Base-by-base conservation (phyloP, 208 protist species). In the Wallacemonas sp. region DNA sequence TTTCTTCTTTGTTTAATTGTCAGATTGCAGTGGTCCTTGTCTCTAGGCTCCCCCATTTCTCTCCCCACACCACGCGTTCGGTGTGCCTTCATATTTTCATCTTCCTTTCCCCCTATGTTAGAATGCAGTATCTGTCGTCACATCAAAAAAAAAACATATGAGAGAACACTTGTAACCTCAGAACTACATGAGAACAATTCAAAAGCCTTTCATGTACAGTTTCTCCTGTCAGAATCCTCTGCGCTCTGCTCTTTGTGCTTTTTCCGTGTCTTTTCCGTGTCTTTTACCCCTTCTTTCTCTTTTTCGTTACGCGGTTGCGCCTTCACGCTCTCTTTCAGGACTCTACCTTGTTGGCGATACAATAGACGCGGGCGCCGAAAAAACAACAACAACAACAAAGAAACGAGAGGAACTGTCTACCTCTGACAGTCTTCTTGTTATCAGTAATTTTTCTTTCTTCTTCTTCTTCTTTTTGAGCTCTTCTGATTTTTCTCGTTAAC, bases 331-430 rank as follows among this genome's bases (percentile, higher is more conserved):
- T n/a, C n/a, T n/a, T n/a, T n/a, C n/a, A n/a, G n/a, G n/a, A n/a
- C n/a, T n/a, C n/a, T n/a, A n/a, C n/a, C n/a, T n/a, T n/a, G n/a
- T n/a, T n/a, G n/a, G n/a, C n/a, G n/a, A n/a, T n/a, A n/a, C n/a
- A n/a, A n/a, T n/a, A n/a, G n/a, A n/a, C n/a, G n/a, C n/a, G n/a
- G n/a, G n/a, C n/a, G n/a, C n/a, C n/a, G n/a, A n/a, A 62, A 39
- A 21, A 62, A 62, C 41, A 59, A 59, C 19, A 59, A 59, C 36
- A 59, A 59, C 36, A 41, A 41, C 36, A 41, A 41, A 41, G 9
- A 41, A 17, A 6, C 36, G 14, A 41, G 14, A 41, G 14, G 36
- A 41, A 14, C n/a, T n/a, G n/a, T n/a, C n/a, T n/a, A n/a, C n/a
- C n/a, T n/a, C 36, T 41, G 6, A 6, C 36, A 41, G 6, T 14